These are phyloP conservation scores for Aspergillus sp. DNA, from an alignment of 2,329 filamentous ascomycete genomes.

Conservation along the genomic window DNA sequence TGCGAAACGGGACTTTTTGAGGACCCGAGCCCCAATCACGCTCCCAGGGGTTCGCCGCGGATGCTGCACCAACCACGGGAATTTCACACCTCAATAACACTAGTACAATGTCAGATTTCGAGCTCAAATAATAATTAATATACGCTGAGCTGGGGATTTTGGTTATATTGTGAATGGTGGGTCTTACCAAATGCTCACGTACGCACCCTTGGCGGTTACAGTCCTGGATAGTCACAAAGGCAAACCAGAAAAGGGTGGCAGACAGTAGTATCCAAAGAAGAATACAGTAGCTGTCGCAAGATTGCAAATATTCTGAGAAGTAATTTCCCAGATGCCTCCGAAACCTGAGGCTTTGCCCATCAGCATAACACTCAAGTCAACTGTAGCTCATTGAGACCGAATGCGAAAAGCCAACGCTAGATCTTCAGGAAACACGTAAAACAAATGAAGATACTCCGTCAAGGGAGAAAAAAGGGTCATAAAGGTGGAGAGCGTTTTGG, in stretches of 20 bases:
- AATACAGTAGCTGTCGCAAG: background rate
- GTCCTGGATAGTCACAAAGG: constrained; percentile 1
- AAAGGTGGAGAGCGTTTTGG: background rate
- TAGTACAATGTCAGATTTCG: constrained; percentile 5
- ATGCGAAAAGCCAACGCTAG: background rate
- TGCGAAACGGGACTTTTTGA: constrained; percentile 29
- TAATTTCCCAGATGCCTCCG: background rate
- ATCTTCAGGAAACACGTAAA: background rate
- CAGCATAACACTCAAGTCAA: background rate
- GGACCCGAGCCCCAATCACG: constrained; percentile 24
- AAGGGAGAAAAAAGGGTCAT: background rate
- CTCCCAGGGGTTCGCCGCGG: constrained; percentile 25
- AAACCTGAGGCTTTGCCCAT: background rate
- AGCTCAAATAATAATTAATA: background rate
- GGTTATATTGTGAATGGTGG: background rate
- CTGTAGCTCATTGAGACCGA: background rate
- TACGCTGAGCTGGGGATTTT: constrained; percentile 1
- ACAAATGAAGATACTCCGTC: background rate
- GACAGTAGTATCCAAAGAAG: background rate
- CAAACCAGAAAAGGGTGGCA: background rate
- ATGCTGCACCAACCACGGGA: constrained; percentile 20
- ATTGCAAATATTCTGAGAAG: background rate
- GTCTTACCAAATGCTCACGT: constrained; percentile 11
- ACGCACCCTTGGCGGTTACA: constrained; percentile 1
- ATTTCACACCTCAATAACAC: constrained; percentile 8